Evolutionary conservation across 257 asterid genomes (phyloP), one percentile per base, ranked within the genome.

Genomic region (Solanum chilense): DNA sequence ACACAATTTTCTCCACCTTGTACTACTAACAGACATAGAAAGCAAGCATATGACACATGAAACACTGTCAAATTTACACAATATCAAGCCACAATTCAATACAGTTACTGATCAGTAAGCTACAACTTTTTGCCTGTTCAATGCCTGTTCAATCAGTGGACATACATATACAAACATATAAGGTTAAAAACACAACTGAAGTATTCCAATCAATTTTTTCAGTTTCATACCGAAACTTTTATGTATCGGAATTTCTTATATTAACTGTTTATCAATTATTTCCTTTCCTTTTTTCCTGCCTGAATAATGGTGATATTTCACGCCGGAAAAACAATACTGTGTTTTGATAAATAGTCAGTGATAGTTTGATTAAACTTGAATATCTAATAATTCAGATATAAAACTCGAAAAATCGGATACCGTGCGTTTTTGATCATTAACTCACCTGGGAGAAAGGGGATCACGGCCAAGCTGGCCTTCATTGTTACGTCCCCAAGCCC

Each of bases 401-500:
- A 68, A 68, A 3, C 39, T 68, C 23, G 5, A 68, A 68, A 29
- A 25, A 25, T 66, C 2, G 0, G 35, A 64, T 66, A 12, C 2
- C 0, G 1, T 66, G 73, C 0, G 37, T 66, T 27, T 66, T 66
- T 66, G 20, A 66, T 3, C 10, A 25, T 25, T 66, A 25, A 13
- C 73, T 66, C 73, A 66, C 98, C 98, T 95, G 3, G 95, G 91
- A 75, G 98, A 93, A 88, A 68, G 86, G 16, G 91, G 88, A 62
- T 83, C 86, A 23, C 98, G 98, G 86, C 96, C 98, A 49, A 97
- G 98, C 93, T 97, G 99, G 3, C 88, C 87, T 86, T 94, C 99
- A 27, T 45, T 20, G 86, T 94, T 94, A 45, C 99, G 98, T 35
- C 99, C 99, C 99, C 98, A 97, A n/a, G 97, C 88, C 98, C 98